phyloP scores from a whole-genome alignment of 108 stramenopile genomes.

The Cylindrotheca fusiformis region DNA sequence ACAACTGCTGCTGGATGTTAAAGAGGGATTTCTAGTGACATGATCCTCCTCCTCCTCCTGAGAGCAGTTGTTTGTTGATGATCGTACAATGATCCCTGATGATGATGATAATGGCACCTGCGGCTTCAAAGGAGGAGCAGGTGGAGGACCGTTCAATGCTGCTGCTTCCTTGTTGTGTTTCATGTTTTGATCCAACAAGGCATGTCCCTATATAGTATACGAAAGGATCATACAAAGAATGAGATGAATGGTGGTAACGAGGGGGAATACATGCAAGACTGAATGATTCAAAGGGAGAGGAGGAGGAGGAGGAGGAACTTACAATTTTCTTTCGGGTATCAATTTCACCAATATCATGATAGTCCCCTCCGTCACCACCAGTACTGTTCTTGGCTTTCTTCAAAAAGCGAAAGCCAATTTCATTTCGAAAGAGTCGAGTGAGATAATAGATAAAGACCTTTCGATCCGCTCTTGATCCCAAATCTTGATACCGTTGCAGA shows the following conservation, averaged over 20 bases:
- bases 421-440: neutral
- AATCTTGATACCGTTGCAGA: constrained; percentile 17
- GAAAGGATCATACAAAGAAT: neutral
- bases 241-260: neutral
- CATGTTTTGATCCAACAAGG: neutral
- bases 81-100: too few species aligned
- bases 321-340: neutral
- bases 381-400: too few species aligned
- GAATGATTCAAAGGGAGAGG: too few species aligned
- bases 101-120: too few species aligned
- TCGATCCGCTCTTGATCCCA: neutral
- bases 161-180: neutral
- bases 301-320: too few species aligned
- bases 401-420: neutral
- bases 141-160: neutral
- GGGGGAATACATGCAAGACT: neutral
- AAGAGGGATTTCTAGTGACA: neutral
- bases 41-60: neutral
- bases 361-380: neutral
- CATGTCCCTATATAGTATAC: neutral
- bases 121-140: neutral
- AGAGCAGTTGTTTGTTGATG: too few species aligned
- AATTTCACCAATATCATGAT: neutral
- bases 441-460: neutral
- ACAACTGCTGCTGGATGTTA: neutral